A percentile compares a stretch with the other conserved stretches of the same genome.
Conservation (phyloP, 2,329 filamentous ascomycete genomes). For the Microdochium bolleyi region DNA sequence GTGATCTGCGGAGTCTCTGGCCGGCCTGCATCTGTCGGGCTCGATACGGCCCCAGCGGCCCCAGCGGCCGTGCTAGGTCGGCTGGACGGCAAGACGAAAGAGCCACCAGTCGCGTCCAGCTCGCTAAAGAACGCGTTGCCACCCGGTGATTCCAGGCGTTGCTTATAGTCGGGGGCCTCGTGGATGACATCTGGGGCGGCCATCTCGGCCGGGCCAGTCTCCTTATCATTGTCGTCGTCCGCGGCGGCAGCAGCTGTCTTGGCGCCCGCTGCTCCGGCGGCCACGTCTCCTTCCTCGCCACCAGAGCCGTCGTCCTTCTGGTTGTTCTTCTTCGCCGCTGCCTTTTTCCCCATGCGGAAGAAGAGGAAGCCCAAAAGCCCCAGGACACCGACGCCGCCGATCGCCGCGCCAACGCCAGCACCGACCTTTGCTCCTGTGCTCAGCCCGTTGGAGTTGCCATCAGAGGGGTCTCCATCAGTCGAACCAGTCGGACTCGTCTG, state of each 20-base stretch:
- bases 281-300: neutral
- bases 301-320: neutral
- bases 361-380: constrained; percentile 1
- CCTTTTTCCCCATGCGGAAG: constrained; percentile 2
- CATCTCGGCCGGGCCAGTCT: neutral
- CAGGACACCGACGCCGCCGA: constrained; percentile 1
- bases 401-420: constrained; percentile 1
- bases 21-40: neutral
- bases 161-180: constrained; percentile 2
- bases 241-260: neutral
- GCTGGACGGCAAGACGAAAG: constrained; percentile 1
- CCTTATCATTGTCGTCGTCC: neutral
- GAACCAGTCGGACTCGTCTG: neutral
- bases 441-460: neutral
- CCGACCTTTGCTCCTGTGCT: constrained; percentile 2
- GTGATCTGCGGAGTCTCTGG: neutral
- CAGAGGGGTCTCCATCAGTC: neutral
- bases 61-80: neutral
- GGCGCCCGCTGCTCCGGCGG: neutral
- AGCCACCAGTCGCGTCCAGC: constrained; percentile 3
- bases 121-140: constrained; percentile 1
- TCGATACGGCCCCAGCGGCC: neutral
- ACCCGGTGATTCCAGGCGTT: neutral
- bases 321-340: neutral
- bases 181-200: constrained; percentile 1